A percentile compares a stretch with the other conserved stretches of the same genome.
Conservation (phyloP, 768 basidiomycete genomes). For the Lactarius sanguifluus region DNA sequence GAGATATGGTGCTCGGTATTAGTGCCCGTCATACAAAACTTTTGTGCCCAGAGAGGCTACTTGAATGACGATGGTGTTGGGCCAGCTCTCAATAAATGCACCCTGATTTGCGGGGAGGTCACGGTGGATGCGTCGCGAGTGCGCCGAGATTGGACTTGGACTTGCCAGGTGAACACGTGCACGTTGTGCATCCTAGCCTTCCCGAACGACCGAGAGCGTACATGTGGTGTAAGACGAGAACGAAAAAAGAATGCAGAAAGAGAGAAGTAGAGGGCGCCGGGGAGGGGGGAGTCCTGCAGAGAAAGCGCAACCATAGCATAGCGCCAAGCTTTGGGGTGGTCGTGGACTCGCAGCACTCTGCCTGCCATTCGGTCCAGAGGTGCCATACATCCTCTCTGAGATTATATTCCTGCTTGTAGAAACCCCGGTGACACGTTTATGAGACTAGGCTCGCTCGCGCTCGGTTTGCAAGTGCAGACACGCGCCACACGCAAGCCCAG, state of each 20-base stretch:
- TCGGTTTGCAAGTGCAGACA: slow-evolving; percentile 1
- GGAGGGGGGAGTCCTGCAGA: neutral
- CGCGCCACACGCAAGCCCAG: slow-evolving; percentile 9
- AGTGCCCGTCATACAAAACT: neutral
- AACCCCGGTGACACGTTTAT: neutral
- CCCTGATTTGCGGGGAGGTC: neutral
- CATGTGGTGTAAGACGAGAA: neutral
- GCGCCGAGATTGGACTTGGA: neutral
- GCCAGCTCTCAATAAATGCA: neutral
- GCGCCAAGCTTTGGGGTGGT: neutral
- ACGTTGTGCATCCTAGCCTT: neutral
- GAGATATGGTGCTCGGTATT: neutral
- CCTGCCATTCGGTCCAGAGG: neutral
- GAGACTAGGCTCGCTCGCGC: neutral
- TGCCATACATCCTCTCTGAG: neutral
- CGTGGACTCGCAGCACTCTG: neutral
- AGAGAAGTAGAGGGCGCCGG: neutral
- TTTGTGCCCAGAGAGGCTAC: neutral
- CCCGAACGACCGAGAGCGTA: neutral
- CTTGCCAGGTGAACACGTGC: neutral
- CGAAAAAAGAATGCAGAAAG: neutral
- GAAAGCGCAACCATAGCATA: neutral
- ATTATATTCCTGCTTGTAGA: neutral
- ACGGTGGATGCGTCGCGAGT: neutral
- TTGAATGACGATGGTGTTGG: neutral